A percentile compares a stretch with the other conserved stretches of the same genome.
These are phyloP conservation scores for Xerocomellus dryophilus DNA, from an alignment of 768 basidiomycete genomes.

Conservation along the genomic window DNA sequence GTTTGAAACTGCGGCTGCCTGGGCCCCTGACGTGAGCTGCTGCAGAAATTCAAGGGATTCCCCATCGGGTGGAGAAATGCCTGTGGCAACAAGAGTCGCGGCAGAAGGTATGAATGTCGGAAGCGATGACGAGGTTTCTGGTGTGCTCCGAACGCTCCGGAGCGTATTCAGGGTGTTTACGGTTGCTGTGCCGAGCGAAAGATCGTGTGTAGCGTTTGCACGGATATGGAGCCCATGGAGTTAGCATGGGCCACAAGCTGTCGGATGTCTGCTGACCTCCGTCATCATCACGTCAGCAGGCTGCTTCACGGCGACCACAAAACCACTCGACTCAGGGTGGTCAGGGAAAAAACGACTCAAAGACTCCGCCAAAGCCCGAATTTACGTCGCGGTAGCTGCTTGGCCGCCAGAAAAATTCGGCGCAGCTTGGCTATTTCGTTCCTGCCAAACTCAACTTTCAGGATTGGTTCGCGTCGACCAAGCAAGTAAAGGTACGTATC, in stretches of 20 bases:
- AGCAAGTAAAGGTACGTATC: background rate
- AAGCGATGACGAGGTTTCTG: background rate
- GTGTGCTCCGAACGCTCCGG: background rate
- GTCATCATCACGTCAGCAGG: slow-evolving; percentile 9
- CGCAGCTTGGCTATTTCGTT: background rate
- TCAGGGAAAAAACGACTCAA: background rate
- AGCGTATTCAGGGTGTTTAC: slow-evolving; percentile 11
- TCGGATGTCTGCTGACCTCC: background rate
- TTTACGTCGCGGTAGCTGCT: no score
- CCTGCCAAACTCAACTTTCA: slow-evolving; percentile 1
- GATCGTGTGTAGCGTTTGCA: slow-evolving; percentile 2
- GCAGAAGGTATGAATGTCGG: slow-evolving; percentile 16
- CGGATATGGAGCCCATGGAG: slow-evolving; percentile 1
- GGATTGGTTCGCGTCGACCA: slow-evolving; percentile 1
- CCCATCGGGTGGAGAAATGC: slow-evolving; percentile 3
- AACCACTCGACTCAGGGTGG: slow-evolving; percentile 1
- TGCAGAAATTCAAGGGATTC: slow-evolving; percentile 7
- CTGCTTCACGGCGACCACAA: background rate
- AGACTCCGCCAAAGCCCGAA: no score
- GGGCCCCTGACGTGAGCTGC: slow-evolving; percentile 39
- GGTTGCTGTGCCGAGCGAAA: background rate
- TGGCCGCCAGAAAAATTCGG: background rate
- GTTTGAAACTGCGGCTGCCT: slow-evolving; percentile 36
- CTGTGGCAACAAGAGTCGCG: slow-evolving; percentile 11
- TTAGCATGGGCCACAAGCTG: background rate